Conservation (phyloP, 805 yeast species). For the Yarrowia deformans region DNA sequence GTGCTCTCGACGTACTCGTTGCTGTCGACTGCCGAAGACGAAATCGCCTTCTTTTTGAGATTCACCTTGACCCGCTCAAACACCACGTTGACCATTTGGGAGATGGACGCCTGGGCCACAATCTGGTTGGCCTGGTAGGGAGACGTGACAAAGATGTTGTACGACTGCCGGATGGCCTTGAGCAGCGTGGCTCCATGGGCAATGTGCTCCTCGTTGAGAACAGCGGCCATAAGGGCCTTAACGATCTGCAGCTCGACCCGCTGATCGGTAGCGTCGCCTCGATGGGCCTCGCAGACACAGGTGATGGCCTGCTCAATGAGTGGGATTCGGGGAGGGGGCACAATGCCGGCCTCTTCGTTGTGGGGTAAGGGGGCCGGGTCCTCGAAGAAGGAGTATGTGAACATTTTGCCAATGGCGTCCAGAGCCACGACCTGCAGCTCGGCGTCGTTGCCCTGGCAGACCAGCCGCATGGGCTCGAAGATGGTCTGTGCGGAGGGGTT, state of each 20-base stretch:
- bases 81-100: constrained; percentile 85
- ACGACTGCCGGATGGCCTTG: constrained; percentile 91
- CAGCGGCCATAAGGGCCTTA: constrained; percentile 88
- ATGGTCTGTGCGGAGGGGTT: constrained; percentile 60
- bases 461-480: constrained; percentile 77
- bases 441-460: constrained; percentile 71
- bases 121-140: constrained; percentile 84
- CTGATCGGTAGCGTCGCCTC: constrained; percentile 91
- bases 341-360: constrained; percentile 54
- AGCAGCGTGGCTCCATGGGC: constrained; percentile 89
- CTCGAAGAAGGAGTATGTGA: constrained; percentile 81
- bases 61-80: constrained; percentile 71
- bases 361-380: constrained; percentile 48
- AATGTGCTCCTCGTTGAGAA: constrained; percentile 77
- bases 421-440: constrained; percentile 76
- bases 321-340: constrained; percentile 62
- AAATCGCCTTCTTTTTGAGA: constrained; percentile 42
- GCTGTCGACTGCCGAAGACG: neutral
- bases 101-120: constrained; percentile 92
- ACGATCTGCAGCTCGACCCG: constrained; percentile 90
- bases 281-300: constrained; percentile 83
- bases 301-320: constrained; percentile 84
- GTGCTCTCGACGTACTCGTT: constrained; percentile 24
- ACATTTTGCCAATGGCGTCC: constrained; percentile 85
- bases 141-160: constrained; percentile 88